Base-by-base conservation (phyloP, 2,329 filamentous ascomycete species). In the Hypoxylon rubiginosum region DNA sequence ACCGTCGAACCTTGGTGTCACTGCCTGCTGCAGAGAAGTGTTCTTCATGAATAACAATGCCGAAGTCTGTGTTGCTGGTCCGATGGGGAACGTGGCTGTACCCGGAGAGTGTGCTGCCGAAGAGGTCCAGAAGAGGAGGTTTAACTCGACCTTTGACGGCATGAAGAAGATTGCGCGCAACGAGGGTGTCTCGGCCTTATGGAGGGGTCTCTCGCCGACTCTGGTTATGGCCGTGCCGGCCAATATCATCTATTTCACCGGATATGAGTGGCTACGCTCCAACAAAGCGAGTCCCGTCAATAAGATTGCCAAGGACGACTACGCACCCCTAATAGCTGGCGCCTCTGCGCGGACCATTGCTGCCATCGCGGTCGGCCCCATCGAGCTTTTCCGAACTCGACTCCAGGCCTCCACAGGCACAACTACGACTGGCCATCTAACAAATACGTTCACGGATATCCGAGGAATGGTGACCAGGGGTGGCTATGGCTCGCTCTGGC, bases 211-310 rank as follows among this genome's bases (percentile, higher is more conserved):
- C 4, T 97, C 92, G n/a, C 95, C 96, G 0, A 99, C 96, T 0
- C 82, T 99, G 21, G 86, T 94, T 69, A 99, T 99, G 96, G 90
- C 94, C 0, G 87, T 99, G 5, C 96, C 96, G 0, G 93, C 90
- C 26, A 99, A 99, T 77, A 96, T 99, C 71, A 98, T 99, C 71
- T 99, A 99, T 81, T 97, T 98, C 75, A 97, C 96, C 11, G 96
- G 96, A 41, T 99, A 99, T 79, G 96, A 99, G 76, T 97, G 94
- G 91, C 79, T 99, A 63, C 90, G 96, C 36, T 92, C 86, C 69
- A 91, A 92, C 73, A 82, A 84, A 0, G 82, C 81, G 45, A 97
- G 92, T 71, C 94, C 94, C 0, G 86, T 98, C 67, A 86, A 85
- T 36, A 84, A 83, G 45, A 72, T 85, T 19, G 77, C 90, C 9